Conservation (phyloP, 176 grass and related monocot genomes). For the Ensete glaucum region DNA sequence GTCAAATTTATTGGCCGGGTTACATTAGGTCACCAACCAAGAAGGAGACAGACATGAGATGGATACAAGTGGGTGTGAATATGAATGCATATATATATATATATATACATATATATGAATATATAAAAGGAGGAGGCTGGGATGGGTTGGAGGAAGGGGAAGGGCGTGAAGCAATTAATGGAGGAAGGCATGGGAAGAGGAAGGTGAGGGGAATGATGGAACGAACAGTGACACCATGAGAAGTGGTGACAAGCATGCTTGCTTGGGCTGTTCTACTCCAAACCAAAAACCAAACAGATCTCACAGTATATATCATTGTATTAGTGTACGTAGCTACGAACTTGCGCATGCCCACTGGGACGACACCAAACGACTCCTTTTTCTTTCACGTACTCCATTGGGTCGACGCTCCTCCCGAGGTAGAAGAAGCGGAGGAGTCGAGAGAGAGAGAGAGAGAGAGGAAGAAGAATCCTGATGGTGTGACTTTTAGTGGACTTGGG, state of each 20-base stretch:
- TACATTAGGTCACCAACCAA: too few relatives aligned
- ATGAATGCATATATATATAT: too few relatives aligned
- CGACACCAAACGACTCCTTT: slow-evolving; percentile 20
- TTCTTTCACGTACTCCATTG: slow-evolving; percentile 7
- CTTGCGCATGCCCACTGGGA: slow-evolving; percentile 14
- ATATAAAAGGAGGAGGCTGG: neutral
- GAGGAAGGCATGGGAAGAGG: slow-evolving; percentile 40
- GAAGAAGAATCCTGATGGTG: slow-evolving; percentile 18
- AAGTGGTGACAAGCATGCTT: slow-evolving; percentile 6
- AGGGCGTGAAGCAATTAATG: slow-evolving; percentile 19
- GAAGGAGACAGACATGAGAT: too few relatives aligned
- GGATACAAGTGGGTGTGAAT: neutral
- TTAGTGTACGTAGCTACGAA: neutral
- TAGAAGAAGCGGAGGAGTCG: neutral
- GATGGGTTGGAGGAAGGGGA: slow-evolving; percentile 25
- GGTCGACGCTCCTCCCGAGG: neutral
- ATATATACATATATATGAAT: too few relatives aligned
- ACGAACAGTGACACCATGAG: slow-evolving; percentile 21
- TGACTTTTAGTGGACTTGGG: slow-evolving; percentile 35
- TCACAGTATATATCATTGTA: neutral
- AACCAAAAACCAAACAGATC: neutral
- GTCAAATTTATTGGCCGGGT: too few relatives aligned
- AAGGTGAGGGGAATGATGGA: slow-evolving; percentile 69
- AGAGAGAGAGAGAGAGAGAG: neutral
- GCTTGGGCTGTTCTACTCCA: neutral